phyloP scores from a whole-genome alignment of 2,329 filamentous ascomycete species.

The Colletotrichum lentis region DNA sequence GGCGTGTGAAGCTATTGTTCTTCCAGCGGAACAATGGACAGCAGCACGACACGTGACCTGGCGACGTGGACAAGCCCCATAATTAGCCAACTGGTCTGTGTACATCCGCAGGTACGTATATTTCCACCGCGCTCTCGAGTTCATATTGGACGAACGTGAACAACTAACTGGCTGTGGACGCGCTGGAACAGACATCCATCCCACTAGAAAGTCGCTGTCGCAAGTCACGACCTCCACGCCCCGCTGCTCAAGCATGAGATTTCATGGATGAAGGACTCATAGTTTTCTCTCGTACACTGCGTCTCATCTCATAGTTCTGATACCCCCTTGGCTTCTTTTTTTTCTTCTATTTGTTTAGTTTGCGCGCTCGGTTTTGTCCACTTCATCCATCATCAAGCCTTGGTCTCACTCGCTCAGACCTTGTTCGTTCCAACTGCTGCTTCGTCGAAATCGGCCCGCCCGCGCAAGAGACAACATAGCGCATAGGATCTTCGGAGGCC shows the following conservation, averaged over 20 bases:
- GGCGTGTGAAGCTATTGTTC: neutral
- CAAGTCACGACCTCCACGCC: neutral
- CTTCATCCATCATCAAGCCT: neutral
- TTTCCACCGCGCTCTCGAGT: constrained; percentile 19
- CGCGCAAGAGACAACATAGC: neutral
- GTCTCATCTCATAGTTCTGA: constrained; percentile 9
- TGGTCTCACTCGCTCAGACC: constrained; percentile 4
- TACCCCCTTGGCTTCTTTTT: constrained; percentile 19
- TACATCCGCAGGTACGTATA: constrained; percentile 10
- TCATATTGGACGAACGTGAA: constrained; percentile 15
- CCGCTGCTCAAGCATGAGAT: constrained; percentile 15
- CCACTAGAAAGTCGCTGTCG: constrained; percentile 9
- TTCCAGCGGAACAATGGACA: neutral
- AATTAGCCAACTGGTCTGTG: neutral
- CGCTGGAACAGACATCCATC: constrained; percentile 18
- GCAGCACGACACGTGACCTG: neutral
- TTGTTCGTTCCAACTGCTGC: neutral
- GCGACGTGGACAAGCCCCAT: neutral
- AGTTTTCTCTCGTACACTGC: neutral
- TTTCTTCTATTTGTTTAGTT: neutral
- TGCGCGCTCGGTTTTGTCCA: neutral
- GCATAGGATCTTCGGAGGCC: neutral
- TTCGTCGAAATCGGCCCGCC: neutral
- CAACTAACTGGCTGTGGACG: constrained; percentile 6
- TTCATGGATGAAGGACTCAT: neutral